These are phyloP conservation scores for Saccharomyces jurei DNA, from an alignment of 805 yeast species.

Conservation along the genomic window DNA sequence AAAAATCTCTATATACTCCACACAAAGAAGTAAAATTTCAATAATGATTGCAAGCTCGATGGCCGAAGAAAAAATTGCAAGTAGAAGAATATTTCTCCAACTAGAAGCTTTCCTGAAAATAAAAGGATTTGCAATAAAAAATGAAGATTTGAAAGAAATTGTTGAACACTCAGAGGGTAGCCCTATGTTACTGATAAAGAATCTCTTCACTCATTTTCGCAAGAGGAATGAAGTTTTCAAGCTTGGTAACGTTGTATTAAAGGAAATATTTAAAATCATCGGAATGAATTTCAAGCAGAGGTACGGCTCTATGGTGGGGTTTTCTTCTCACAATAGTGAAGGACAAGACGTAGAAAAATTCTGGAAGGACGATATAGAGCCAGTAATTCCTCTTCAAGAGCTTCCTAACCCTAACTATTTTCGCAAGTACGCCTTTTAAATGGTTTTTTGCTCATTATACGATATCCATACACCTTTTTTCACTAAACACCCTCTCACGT, in stretches of 20 bases:
- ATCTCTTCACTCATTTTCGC: conserved; percentile 37
- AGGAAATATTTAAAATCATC: conserved; percentile 29
- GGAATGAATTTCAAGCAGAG: conserved; percentile 6
- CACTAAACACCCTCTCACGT: neutral
- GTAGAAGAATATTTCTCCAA: conserved; percentile 33
- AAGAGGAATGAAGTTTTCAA: conserved; percentile 36
- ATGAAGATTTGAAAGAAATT: conserved; percentile 33
- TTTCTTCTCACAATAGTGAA: neutral
- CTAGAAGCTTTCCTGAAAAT: conserved; percentile 38
- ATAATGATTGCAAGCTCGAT: conserved; percentile 35
- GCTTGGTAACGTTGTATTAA: conserved; percentile 29
- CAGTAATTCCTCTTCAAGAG: neutral
- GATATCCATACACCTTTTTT: neutral
- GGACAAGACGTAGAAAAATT: neutral
- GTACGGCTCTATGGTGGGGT: neutral
- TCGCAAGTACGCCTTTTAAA: neutral
- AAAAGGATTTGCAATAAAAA: conserved; percentile 41
- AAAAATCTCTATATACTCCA: conserved; percentile 33
- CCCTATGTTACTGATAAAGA: conserved; percentile 32
- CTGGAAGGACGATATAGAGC: conserved; percentile 2
- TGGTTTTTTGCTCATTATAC: neutral
- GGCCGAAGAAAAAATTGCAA: conserved; percentile 32
- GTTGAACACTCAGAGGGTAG: conserved; percentile 34
- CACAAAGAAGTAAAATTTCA: conserved; percentile 34
- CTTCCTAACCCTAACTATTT: neutral